Evolutionary conservation across 2,329 filamentous ascomycete species (phyloP).

Genomic region (Colletotrichum aenigma): DNA sequence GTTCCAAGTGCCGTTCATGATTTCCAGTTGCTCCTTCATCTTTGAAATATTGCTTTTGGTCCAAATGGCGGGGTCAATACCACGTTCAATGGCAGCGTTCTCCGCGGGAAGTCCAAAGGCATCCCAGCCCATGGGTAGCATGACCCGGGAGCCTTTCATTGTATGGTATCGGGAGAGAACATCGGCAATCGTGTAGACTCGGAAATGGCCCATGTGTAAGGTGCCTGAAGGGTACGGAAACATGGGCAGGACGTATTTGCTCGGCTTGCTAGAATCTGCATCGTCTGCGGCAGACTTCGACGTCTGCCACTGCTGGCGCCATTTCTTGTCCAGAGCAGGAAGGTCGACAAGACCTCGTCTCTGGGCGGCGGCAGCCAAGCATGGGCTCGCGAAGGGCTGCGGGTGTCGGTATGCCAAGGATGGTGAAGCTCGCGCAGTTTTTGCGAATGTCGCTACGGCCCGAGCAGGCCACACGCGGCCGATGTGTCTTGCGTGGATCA

Average conservation of each 20-base stretch:
- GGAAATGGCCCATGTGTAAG: constrained; percentile 84
- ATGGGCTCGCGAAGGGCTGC: not conserved
- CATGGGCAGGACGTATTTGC: constrained; percentile 82
- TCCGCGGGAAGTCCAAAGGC: constrained; percentile 90
- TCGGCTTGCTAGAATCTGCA: constrained; percentile 20
- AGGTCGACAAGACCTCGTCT: constrained; percentile 50
- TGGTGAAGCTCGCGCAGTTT: not conserved
- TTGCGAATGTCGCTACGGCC: not conserved
- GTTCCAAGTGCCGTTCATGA: constrained; percentile 83
- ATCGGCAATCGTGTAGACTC: constrained; percentile 91
- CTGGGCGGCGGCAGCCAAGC: constrained; percentile 4
- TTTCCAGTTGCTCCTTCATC: constrained; percentile 82
- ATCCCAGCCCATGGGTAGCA: constrained; percentile 95
- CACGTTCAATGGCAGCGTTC: constrained; percentile 86
- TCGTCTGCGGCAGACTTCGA: constrained; percentile 18
- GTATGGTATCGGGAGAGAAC: constrained; percentile 77
- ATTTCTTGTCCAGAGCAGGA: constrained; percentile 53
- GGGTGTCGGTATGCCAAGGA: not conserved
- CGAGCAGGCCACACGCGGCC: constrained; percentile 20
- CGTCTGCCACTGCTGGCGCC: constrained; percentile 51
- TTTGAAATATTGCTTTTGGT: constrained; percentile 79
- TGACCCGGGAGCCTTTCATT: constrained; percentile 75
- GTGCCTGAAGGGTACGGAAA: constrained; percentile 91
- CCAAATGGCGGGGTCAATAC: constrained; percentile 79
- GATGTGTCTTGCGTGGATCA: constrained; percentile 28